Conservation (phyloP, 2,329 filamentous ascomycete genomes). For the Botrytis fabae region DNA sequence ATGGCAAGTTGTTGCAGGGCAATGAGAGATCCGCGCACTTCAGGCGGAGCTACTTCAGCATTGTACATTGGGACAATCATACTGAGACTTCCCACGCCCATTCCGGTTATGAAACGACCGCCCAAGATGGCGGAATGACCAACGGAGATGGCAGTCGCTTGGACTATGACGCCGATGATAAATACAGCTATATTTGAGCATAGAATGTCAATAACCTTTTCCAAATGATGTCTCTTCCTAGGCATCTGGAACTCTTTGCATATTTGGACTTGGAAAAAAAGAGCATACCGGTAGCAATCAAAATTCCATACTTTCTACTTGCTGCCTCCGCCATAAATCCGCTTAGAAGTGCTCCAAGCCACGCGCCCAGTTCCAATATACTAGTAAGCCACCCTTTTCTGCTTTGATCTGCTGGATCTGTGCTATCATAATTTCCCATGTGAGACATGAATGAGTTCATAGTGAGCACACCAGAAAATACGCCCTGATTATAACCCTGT, state of each 20-base stretch:
- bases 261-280: neutral
- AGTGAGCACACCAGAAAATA: conserved; percentile 68
- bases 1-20: conserved; percentile 65
- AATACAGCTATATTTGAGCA: conserved; percentile 50
- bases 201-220: neutral
- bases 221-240: neutral
- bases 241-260: neutral
- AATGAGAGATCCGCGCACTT: conserved; percentile 66
- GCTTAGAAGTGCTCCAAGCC: conserved; percentile 70
- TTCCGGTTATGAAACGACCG: conserved; percentile 71
- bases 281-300: conserved; percentile 56
- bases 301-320: conserved; percentile 68
- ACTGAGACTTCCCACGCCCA: conserved; percentile 67
- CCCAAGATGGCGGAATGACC: conserved; percentile 64
- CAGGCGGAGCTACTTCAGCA: conserved; percentile 57
- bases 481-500: conserved; percentile 69
- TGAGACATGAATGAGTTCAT: conserved; percentile 56
- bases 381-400: conserved; percentile 62
- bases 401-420: conserved; percentile 49
- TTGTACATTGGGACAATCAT: conserved; percentile 62
- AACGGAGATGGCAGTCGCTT: conserved; percentile 59
- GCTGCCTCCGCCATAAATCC: conserved; percentile 70
- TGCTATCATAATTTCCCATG: conserved; percentile 55
- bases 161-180: conserved; percentile 68
- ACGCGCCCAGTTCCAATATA: conserved; percentile 75